These are phyloP conservation scores for Cryptosporidium ubiquitum DNA, from an alignment of 169 alveolate genomes.

Conservation along the genomic window DNA sequence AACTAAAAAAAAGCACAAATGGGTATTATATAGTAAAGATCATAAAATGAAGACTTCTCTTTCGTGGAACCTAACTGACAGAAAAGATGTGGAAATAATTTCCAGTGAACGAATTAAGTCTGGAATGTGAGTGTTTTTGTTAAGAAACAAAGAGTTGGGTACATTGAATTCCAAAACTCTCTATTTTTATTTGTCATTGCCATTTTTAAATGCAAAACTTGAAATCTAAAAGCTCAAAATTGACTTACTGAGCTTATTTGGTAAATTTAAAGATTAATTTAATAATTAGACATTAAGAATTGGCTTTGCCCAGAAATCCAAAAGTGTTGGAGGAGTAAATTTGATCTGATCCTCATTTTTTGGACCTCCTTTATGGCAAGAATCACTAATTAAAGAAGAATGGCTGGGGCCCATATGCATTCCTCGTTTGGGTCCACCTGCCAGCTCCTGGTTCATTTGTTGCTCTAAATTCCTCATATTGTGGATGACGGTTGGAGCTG, in stretches of 20 bases:
- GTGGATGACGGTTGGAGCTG: not conserved
- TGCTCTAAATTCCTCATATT: not conserved
- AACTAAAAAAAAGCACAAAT: too few relatives aligned
- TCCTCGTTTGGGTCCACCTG: not conserved
- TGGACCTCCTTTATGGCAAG: not conserved
- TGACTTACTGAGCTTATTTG: not conserved
- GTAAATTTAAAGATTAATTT: not conserved
- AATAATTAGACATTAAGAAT: constrained; percentile 13
- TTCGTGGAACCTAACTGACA: not conserved
- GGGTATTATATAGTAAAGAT: too few relatives aligned
- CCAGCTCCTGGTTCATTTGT: not conserved
- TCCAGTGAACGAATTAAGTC: not conserved
- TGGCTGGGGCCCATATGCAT: not conserved
- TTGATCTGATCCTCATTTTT: constrained; percentile 22
- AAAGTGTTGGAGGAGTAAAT: constrained; percentile 43
- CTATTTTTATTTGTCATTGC: not conserved
- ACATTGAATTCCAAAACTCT: not conserved
- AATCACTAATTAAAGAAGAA: not conserved
- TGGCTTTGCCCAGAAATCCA: constrained; percentile 74
- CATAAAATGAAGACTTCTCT: not conserved
- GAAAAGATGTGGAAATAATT: not conserved
- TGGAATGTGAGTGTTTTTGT: not conserved
- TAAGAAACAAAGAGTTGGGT: not conserved
- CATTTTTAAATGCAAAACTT: not conserved
- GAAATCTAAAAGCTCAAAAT: not conserved